Conservation (phyloP, 2,329 filamentous ascomycete genomes). For the Pestalotiopsis sp. region DNA sequence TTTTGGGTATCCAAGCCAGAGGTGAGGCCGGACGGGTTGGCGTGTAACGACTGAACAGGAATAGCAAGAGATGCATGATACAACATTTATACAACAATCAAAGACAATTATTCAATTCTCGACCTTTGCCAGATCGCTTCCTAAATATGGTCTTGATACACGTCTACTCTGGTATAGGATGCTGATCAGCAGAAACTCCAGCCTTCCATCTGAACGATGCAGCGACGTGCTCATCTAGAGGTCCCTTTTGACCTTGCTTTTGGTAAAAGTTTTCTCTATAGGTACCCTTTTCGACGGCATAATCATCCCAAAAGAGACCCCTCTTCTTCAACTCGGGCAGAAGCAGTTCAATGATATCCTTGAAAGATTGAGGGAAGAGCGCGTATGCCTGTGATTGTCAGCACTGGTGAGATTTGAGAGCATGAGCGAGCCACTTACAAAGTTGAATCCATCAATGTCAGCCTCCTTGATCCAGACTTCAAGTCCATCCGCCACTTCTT, state of each 20-base stretch:
- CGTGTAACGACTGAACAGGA: neutral
- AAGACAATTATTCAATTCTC: neutral
- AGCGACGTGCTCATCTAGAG: constrained; percentile 55
- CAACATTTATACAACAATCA: neutral
- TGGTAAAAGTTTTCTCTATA: constrained; percentile 65
- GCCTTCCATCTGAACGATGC: constrained; percentile 48
- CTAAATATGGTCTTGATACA: neutral
- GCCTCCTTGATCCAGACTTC: constrained; percentile 70
- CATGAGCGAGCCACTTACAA: constrained; percentile 49
- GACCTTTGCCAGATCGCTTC: neutral
- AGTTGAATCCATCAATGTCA: constrained; percentile 76
- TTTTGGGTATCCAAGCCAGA: constrained; percentile 62
- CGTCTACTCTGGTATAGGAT: constrained; percentile 29
- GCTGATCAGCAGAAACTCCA: constrained; percentile 30
- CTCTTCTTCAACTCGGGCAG: constrained; percentile 64
- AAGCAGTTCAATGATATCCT: constrained; percentile 67
- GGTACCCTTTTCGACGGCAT: constrained; percentile 58
- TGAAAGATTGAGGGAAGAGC: constrained; percentile 68
- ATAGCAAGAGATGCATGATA: neutral
- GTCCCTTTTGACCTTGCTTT: constrained; percentile 50
- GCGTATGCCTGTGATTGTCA: constrained; percentile 55
- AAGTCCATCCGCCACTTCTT: constrained; percentile 67
- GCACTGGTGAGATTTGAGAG: neutral
- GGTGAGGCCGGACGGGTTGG: constrained; percentile 10
- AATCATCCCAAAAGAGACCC: constrained; percentile 59